Evolutionary conservation across 1,284 basidiomycete species (phyloP).

Genomic region (Irpex sp.): DNA sequence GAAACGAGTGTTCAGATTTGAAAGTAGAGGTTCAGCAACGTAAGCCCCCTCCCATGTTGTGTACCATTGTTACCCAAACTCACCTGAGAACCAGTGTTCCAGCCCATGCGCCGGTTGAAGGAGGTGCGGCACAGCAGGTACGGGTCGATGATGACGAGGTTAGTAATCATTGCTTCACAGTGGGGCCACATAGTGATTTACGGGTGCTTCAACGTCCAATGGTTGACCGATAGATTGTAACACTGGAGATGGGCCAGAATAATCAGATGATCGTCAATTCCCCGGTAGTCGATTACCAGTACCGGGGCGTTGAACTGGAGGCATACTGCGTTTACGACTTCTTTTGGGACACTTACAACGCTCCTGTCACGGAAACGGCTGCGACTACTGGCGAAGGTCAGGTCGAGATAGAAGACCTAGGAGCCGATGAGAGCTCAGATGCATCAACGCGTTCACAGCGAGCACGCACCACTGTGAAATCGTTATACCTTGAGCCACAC

Average conservation of each 20-base stretch:
- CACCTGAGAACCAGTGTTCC: background rate
- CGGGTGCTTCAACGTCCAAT: too few species aligned
- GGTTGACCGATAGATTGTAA: background rate
- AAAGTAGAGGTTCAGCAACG: background rate
- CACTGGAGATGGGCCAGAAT: background rate
- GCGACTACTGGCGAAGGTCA: too few species aligned
- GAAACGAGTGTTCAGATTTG: background rate
- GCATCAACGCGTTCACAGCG: too few species aligned
- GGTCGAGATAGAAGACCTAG: too few species aligned
- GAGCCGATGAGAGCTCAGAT: too few species aligned
- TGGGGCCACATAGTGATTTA: too few species aligned
- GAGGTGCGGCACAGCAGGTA: background rate
- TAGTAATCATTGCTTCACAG: background rate
- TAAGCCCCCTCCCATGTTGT: background rate
- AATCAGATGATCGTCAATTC: conserved; percentile 16
- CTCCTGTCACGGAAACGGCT: too few species aligned
- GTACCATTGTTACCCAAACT: background rate
- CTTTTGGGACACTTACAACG: background rate
- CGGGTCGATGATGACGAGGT: background rate
- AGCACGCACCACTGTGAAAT: too few species aligned
- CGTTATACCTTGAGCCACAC: conserved; percentile 12
- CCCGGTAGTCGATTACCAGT: conserved; percentile 26
- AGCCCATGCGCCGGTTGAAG: background rate
- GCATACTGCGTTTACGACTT: background rate
- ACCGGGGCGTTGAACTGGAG: background rate